Percentiles rank a stretch among this genome's conserved stretches.
These are phyloP conservation scores for Passiflora organensis DNA, from an alignment of 345 rosid genomes.

Conservation along the genomic window DNA sequence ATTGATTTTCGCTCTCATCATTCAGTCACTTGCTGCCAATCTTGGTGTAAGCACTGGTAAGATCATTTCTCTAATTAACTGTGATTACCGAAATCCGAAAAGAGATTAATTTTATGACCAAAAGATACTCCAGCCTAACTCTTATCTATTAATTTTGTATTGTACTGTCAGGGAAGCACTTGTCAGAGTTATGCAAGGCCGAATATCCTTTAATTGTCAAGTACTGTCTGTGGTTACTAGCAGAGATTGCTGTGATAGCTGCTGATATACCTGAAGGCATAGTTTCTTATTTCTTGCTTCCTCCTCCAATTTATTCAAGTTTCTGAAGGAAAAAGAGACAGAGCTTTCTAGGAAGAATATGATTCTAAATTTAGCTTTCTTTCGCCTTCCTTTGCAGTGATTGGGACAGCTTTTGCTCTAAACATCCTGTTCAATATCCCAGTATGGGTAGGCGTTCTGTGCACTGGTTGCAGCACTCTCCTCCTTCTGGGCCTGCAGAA, in stretches of 20 bases:
- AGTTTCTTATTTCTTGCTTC: not conserved
- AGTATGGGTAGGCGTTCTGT: slow-evolving; percentile 51
- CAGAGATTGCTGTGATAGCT: slow-evolving; percentile 61
- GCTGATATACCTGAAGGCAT: slow-evolving; percentile 78
- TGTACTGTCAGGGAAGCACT: slow-evolving; percentile 46
- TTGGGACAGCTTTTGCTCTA: slow-evolving; percentile 62
- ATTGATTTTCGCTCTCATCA: slow-evolving; percentile 53
- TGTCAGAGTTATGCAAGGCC: slow-evolving; percentile 58
- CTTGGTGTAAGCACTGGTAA: slow-evolving; percentile 68
- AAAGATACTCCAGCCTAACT: too few species aligned
- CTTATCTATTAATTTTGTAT: not conserved
- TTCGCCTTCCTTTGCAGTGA: slow-evolving; percentile 26
- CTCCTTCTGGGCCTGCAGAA: slow-evolving; percentile 53
- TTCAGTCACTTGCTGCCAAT: slow-evolving; percentile 67
- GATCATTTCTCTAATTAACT: not conserved
- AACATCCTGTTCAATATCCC: slow-evolving; percentile 49
- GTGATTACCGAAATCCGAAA: too few species aligned
- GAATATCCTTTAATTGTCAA: slow-evolving; percentile 55
- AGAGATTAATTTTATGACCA: too few species aligned
- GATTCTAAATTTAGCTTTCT: not conserved
- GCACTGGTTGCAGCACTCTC: slow-evolving; percentile 55
- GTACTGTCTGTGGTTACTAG: slow-evolving; percentile 56
- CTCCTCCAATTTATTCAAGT: too few species aligned
- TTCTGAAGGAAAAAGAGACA: too few species aligned
- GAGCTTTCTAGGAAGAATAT: too few species aligned